phyloP scores from a whole-genome alignment of 768 basidiomycete genomes.

The Dacryopinax primogenitus region DNA sequence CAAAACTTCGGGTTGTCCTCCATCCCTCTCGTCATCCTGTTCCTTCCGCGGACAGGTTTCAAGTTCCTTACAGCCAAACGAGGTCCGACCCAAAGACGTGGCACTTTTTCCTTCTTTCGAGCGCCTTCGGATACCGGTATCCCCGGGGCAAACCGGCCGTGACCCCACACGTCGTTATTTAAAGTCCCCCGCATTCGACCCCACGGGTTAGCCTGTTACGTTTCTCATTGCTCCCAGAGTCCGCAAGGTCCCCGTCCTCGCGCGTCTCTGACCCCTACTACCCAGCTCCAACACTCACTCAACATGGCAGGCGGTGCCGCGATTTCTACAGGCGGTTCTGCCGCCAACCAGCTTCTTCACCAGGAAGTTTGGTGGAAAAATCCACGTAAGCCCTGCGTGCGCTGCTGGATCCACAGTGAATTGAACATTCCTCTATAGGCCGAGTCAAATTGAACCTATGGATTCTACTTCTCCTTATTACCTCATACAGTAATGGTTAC shows the following conservation, averaged over 20 bases:
- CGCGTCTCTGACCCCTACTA: background rate
- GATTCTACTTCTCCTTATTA: slow-evolving; percentile 24
- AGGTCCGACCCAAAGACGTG: background rate
- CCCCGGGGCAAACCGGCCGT: slow-evolving; percentile 1
- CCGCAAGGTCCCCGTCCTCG: background rate
- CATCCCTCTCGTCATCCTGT: background rate
- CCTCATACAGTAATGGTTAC: slow-evolving; percentile 28
- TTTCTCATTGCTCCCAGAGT: background rate
- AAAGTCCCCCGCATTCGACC: background rate
- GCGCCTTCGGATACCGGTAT: background rate
- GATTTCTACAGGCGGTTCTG: background rate
- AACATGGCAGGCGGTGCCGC: background rate
- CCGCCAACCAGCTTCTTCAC: background rate
- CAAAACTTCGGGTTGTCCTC: background rate
- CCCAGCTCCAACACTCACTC: background rate
- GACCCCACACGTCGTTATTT: slow-evolving; percentile 3
- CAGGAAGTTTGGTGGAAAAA: slow-evolving; percentile 6
- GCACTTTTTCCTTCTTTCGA: background rate
- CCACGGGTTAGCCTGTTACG: background rate
- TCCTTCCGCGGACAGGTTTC: background rate
- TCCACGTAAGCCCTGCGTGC: background rate
- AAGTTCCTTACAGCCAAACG: background rate
- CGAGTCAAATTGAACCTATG: slow-evolving; percentile 20
- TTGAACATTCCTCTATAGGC: background rate
- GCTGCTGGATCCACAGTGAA: background rate